A percentile compares a stretch with the other conserved stretches of the same genome.
Conservation (phyloP, 257 asterid genomes). For the Solanum pennellii region DNA sequence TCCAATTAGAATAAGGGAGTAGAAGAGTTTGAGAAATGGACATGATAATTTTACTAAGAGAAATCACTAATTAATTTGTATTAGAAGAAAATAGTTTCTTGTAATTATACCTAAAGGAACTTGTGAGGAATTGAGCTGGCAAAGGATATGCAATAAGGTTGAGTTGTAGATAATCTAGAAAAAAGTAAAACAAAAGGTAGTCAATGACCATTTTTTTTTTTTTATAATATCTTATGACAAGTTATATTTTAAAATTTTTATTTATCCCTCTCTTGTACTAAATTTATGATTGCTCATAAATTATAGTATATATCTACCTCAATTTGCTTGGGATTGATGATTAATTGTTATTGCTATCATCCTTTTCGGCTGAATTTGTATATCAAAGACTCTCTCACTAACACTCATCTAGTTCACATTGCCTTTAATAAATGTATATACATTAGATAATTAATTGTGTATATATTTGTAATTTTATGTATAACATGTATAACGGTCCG, state of each 20-base stretch:
- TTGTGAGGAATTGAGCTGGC: neutral
- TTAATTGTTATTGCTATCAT: neutral
- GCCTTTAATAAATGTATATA: neutral
- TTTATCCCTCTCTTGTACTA: neutral
- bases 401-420: neutral
- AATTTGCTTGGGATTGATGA: too few species aligned
- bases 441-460: neutral
- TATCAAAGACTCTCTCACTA: neutral
- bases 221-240: neutral
- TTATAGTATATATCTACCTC: neutral
- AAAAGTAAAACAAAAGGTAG: neutral
- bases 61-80: neutral
- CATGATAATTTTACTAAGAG: neutral
- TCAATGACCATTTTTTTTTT: too few species aligned
- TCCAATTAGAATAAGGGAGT: neutral
- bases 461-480: neutral
- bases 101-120: neutral
- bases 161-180: neutral
- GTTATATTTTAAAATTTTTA: neutral
- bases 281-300: neutral
- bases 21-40: neutral
- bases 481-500: neutral
- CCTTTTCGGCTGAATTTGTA: neutral
- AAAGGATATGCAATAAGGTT: neutral
- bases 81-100: neutral